These are phyloP conservation scores for Blattamonas nauphoetae DNA, from an alignment of 78 protist genomes.

Conservation along the genomic window DNA sequence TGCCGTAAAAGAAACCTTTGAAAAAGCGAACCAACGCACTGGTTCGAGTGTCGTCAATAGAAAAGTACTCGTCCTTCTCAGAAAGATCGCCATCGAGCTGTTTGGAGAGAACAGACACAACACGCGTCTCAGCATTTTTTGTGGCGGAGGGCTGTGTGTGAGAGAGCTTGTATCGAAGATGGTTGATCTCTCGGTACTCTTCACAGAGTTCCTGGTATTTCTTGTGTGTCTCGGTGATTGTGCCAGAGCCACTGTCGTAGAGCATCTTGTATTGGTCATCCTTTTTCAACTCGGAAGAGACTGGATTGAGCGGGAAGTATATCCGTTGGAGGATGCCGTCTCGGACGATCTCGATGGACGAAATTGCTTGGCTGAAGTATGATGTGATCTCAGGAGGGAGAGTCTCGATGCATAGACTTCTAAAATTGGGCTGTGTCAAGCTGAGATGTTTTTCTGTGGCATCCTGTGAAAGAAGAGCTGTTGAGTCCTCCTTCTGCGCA, in stretches of 20 bases:
- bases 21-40: neutral
- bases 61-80: neutral
- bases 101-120: neutral
- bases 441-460: too few species aligned
- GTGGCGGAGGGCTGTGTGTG: neutral
- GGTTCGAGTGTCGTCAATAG: neutral
- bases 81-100: neutral
- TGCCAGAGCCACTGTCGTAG: neutral
- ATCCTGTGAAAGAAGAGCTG: neutral
- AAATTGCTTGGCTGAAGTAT: neutral
- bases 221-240: neutral
- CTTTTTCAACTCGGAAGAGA: neutral
- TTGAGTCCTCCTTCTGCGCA: neutral
- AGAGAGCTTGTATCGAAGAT: neutral
- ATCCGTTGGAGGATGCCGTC: neutral
- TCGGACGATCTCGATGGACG: neutral
- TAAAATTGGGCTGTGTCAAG: neutral
- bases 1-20: too few species aligned
- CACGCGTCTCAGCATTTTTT: neutral
- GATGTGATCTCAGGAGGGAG: neutral
- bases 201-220: neutral
- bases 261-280: neutral
- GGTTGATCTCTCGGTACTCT: neutral
- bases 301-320: neutral
- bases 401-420: neutral